These are phyloP conservation scores for Ephemerocybe angulata DNA, from an alignment of 768 basidiomycete genomes.

Conservation along the genomic window DNA sequence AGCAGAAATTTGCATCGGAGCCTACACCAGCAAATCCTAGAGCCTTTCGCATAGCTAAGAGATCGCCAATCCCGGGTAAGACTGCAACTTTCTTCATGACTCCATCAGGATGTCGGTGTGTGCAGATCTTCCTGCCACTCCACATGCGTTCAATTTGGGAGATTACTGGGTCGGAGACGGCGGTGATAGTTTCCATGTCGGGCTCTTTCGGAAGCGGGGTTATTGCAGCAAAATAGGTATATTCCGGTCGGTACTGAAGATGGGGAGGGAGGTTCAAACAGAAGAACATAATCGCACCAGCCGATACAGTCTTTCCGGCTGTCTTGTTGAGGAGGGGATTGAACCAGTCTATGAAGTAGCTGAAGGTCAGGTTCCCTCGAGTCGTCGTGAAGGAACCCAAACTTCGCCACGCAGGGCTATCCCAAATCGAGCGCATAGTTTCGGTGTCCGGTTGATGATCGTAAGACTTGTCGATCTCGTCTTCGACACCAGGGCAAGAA, in stretches of 20 bases:
- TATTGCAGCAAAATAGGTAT: constrained; percentile 13
- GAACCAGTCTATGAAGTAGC: constrained; percentile 23
- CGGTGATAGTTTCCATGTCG: constrained; percentile 13
- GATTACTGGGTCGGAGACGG: constrained; percentile 13
- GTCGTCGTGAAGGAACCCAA: constrained; percentile 15
- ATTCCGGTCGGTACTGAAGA: constrained; percentile 6
- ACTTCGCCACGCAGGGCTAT: constrained; percentile 21
- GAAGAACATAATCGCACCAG: constrained; percentile 12
- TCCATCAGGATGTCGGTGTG: constrained; percentile 16
- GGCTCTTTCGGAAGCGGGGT: constrained; percentile 21
- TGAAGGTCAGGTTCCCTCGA: constrained; percentile 13
- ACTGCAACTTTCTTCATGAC: constrained; percentile 13
- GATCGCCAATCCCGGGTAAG: constrained; percentile 16
- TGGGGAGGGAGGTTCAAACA: constrained; percentile 16
- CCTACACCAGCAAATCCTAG: constrained; percentile 16
- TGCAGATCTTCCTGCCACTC: constrained; percentile 11
- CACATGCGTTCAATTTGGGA: constrained; percentile 1
- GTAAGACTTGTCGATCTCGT: constrained; percentile 16
- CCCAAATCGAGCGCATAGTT: constrained; percentile 15
- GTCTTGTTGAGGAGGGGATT: constrained; percentile 24
- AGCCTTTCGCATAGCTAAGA: constrained; percentile 17
- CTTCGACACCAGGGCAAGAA: constrained; percentile 17
- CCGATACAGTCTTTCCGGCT: constrained; percentile 16
- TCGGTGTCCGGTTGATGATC: constrained; percentile 8
- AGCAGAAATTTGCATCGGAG: constrained; percentile 15